These are phyloP conservation scores for Maudiozyma serrabonitensis DNA, from an alignment of 805 yeast genomes.

Conservation along the genomic window DNA sequence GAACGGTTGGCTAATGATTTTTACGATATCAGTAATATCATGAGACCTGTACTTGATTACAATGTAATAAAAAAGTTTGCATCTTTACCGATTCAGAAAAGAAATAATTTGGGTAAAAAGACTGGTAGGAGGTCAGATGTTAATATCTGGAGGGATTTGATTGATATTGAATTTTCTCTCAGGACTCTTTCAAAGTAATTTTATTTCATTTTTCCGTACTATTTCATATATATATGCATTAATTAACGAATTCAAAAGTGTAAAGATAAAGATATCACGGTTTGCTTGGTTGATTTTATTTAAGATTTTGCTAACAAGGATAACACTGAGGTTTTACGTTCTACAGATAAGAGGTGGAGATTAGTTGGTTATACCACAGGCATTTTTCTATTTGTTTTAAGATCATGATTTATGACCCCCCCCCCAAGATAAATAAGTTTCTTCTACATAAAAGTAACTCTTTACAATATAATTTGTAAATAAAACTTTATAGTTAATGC, in stretches of 20 bases:
- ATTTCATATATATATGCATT: neutral
- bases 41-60: slow-evolving; percentile 58
- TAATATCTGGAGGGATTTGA: slow-evolving; percentile 61
- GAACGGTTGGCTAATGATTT: slow-evolving; percentile 39
- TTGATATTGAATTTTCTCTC: slow-evolving; percentile 42
- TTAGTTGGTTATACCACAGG: no score
- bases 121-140: slow-evolving; percentile 47
- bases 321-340: no score
- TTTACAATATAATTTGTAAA: no score
- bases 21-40: slow-evolving; percentile 29
- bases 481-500: no score
- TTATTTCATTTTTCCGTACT: neutral
- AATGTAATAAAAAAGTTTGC: slow-evolving; percentile 46
- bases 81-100: slow-evolving; percentile 46
- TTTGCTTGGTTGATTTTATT: no score
- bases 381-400: no score
- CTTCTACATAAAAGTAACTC: no score
- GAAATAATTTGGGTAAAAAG: slow-evolving; percentile 43
- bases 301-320: no score
- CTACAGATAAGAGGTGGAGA: no score
- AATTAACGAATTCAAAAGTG: neutral
- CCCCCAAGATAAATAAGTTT: no score
- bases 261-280: neutral
- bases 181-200: slow-evolving; percentile 9
- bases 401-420: no score